phyloP scores from a whole-genome alignment of 371 early-diverging fungal species.

The Phascolomyces articulosus region DNA sequence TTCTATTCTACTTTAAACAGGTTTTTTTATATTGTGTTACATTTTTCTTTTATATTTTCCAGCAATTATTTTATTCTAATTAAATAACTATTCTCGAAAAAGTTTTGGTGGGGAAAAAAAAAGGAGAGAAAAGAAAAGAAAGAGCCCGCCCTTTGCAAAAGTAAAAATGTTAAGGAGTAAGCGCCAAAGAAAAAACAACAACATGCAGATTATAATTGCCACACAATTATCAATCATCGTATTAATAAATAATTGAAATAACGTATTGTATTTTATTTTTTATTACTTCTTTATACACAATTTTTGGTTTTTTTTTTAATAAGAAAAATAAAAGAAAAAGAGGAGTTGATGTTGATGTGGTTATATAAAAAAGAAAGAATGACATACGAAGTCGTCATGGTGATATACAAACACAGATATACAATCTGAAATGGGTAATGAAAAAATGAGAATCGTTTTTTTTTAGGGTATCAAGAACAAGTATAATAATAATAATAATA shows the following conservation, averaged over 20 bases:
- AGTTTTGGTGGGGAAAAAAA: not conserved
- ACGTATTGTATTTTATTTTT: not conserved
- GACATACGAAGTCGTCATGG: not conserved
- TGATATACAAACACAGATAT: not conserved
- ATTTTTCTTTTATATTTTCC: not conserved
- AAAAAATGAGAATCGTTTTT: not conserved
- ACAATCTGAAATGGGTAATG: not conserved
- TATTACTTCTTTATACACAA: slow-evolving; percentile 2
- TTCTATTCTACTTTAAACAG: not conserved
- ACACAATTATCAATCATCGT: no score
- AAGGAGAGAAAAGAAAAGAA: not conserved
- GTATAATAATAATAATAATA: not conserved
- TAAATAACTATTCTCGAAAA: no score
- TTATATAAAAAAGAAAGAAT: not conserved
- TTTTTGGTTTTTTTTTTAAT: not conserved
- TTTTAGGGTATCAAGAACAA: not conserved
- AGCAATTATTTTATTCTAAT: no score
- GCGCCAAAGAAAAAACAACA: no score
- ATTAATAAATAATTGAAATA: no score
- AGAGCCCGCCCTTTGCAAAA: no score
- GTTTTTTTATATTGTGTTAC: not conserved
- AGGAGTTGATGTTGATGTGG: no score
- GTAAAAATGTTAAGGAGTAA: no score
- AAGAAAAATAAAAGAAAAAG: not conserved
- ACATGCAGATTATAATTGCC: no score